Percentiles rank a stretch among this genome's conserved stretches.
phyloP scores from a whole-genome alignment of 768 basidiomycete species.

The Cystobasidium ongulense region DNA sequence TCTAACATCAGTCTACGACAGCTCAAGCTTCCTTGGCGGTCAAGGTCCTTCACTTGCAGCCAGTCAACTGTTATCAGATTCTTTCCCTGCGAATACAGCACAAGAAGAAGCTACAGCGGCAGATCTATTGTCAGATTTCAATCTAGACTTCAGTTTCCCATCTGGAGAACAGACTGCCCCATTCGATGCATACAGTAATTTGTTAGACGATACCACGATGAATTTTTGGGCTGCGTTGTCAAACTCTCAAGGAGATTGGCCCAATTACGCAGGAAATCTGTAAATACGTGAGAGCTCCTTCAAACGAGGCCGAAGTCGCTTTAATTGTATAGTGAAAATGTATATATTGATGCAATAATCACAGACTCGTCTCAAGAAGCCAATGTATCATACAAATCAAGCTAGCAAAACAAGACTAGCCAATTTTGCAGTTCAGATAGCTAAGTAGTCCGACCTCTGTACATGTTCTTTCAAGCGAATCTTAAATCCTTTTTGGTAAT shows the following conservation, averaged over 20 bases:
- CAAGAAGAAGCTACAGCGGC: constrained; percentile 24
- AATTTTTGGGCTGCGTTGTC: constrained; percentile 25
- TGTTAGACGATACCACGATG: constrained; percentile 18
- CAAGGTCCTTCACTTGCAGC: background rate
- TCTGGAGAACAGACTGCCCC: background rate
- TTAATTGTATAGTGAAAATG: no score
- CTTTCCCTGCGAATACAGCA: constrained; percentile 17
- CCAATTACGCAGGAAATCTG: background rate
- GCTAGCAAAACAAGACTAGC: background rate
- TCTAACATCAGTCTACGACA: background rate
- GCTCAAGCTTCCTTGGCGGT: background rate
- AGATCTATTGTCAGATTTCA: constrained; percentile 28
- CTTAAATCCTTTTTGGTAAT: no score
- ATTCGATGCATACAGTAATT: constrained; percentile 23
- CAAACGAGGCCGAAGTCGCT: background rate
- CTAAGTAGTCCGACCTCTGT: background rate
- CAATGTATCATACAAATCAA: background rate
- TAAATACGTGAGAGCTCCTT: background rate
- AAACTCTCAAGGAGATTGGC: background rate
- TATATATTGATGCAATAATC: background rate
- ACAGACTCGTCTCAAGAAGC: background rate
- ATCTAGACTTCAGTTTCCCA: constrained; percentile 23
- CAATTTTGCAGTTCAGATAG: background rate
- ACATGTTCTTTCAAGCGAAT: no score
- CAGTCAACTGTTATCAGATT: constrained; percentile 5